Evolutionary conservation across 2,329 filamentous ascomycete species (phyloP).

Genomic region (Blumeria hordei): DNA sequence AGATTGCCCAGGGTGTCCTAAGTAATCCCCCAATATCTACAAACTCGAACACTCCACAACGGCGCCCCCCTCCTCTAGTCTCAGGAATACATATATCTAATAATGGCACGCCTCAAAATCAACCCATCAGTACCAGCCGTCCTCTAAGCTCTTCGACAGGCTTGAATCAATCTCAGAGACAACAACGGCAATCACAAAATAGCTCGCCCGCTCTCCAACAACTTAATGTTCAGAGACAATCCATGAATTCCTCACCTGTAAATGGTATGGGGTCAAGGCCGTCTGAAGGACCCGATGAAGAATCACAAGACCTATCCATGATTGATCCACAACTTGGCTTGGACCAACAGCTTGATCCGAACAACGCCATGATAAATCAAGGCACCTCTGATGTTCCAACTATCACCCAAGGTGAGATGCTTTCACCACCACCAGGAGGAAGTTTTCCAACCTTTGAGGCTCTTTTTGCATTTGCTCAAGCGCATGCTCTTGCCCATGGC

Average conservation of each 20-base stretch:
- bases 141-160: conserved; percentile 10
- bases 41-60: conserved; percentile 12
- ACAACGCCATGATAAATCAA: conserved; percentile 6
- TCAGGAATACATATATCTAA: conserved; percentile 13
- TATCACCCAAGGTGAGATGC: conserved; percentile 12
- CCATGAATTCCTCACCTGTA: conserved; percentile 11
- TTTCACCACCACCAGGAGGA: conserved; percentile 29
- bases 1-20: conserved; percentile 15
- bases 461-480: conserved; percentile 36
- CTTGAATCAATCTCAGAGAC: conserved; percentile 9
- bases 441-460: conserved; percentile 40
- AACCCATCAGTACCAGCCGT: conserved; percentile 13
- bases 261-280: conserved; percentile 7
- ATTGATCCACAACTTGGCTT: conserved; percentile 15
- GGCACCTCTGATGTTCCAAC: conserved; percentile 1
- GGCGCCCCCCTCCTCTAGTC: conserved; percentile 13
- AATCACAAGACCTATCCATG: conserved; percentile 13
- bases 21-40: conserved; percentile 8
- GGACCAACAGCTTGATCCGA: conserved; percentile 11
- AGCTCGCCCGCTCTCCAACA: conserved; percentile 12
- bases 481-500: conserved; percentile 41
- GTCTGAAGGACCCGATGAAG: conserved; percentile 8
- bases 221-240: conserved; percentile 5
- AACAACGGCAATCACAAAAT: conserved; percentile 4
- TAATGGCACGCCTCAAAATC: conserved; percentile 9